Conservation (phyloP, 148 eudicot genomes). For the Pouteria glomerata region DNA sequence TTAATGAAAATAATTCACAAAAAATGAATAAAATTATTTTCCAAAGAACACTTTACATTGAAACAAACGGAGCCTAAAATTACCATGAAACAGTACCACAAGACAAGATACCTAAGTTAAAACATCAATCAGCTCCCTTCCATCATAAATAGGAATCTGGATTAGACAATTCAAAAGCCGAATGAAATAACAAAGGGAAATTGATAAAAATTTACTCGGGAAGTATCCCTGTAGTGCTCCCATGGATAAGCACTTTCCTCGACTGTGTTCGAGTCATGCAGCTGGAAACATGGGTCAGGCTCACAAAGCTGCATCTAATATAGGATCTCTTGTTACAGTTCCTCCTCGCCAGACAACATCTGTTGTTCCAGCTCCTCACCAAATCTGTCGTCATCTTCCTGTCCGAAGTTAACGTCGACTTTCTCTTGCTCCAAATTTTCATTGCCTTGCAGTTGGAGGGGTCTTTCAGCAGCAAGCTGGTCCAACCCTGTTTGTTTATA, state of each 20-base stretch:
- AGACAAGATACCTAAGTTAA: too few species aligned
- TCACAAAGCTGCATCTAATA: neutral
- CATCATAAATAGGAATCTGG: neutral
- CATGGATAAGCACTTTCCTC: neutral
- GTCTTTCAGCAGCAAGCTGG: constrained; percentile 7
- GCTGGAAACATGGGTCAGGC: too few species aligned
- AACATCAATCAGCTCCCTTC: neutral
- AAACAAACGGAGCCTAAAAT: too few species aligned
- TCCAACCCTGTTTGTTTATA: constrained; percentile 37
- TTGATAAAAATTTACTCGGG: neutral
- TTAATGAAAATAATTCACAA: too few species aligned
- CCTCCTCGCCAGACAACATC: constrained; percentile 9
- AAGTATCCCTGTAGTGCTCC: neutral
- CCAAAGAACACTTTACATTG: too few species aligned
- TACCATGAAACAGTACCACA: too few species aligned
- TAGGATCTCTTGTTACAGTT: neutral
- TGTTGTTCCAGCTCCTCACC: constrained; percentile 32
- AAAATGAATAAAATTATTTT: too few species aligned
- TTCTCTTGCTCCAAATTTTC: constrained; percentile 1
- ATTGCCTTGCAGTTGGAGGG: constrained; percentile 7
- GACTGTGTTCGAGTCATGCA: neutral
- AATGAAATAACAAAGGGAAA: neutral
- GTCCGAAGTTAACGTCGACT: neutral
- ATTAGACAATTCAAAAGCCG: neutral
- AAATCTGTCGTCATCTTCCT: constrained; percentile 20